Base-by-base conservation (phyloP, 148 eudicot genomes). In the Silene conica region DNA sequence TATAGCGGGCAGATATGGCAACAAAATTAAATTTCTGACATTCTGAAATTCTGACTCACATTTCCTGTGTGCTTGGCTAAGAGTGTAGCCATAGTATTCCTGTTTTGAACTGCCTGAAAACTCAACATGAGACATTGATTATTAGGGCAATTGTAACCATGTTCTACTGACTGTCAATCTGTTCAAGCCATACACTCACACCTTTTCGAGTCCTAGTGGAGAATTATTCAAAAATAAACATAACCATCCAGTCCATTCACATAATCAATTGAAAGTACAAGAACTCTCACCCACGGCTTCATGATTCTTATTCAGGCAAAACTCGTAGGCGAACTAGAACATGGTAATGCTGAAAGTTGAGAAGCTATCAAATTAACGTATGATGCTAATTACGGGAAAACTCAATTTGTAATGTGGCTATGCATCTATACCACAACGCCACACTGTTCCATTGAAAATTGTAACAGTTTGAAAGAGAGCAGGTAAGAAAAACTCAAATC, bases 1-100 rank as follows among this genome's bases (percentile, higher is more conserved):
- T 57, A 16, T 26, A 16, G 22, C 31, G 11, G 11, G 57, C 23
- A 80, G 31, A 15, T 4, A 58, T 25, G 57, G 25, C n/a, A n/a
- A 31, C n/a, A 67, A 19, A 67, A 26, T 57, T 63, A 77, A 38
- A 71, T 66, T 72, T 62, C 46, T 52, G 55, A 84, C n/a, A n/a
- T 94, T 87, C n/a, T n/a, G n/a, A n/a, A n/a, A n/a, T 78, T 62
- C 54, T 52, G 57, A 84, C 97, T 90, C 79, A 96, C 99, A 78
- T 92, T 87, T 79, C 81, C 99, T 63, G 97, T 92, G 85, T 92
- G 96, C 81, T 86, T 86, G 23, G 97, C 91, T 73, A 96, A 46
- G 74, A 96, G 90, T 19, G 78, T 45, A 9, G 85, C 92, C 63
- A 89, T 85, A 34, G 74, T 85, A 72, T 87, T 90, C 83, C 89